Percentiles rank a stretch among this genome's conserved stretches.
These are phyloP conservation scores for Auricularia heimuer DNA, from an alignment of 768 basidiomycete genomes.

Conservation along the genomic window DNA sequence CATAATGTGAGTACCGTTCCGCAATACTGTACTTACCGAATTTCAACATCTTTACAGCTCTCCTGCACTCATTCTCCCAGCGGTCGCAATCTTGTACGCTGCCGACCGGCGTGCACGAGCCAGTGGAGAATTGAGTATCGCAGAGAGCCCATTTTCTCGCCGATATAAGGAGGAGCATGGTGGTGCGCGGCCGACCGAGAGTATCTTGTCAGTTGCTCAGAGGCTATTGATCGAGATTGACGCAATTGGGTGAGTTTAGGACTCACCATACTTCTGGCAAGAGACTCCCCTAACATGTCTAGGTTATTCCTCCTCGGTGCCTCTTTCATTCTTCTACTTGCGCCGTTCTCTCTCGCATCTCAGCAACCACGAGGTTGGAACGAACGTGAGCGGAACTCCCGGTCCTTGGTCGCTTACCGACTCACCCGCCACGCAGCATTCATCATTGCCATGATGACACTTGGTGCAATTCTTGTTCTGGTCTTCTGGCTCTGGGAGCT, in stretches of 20 bases:
- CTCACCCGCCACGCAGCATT: constrained; percentile 13
- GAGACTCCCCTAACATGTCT: background rate
- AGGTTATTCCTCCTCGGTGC: constrained; percentile 22
- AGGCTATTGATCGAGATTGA: constrained; percentile 20
- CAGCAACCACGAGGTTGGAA: constrained; percentile 17
- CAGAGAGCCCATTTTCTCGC: background rate
- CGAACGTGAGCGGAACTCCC: constrained; percentile 18
- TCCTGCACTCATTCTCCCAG: constrained; percentile 16
- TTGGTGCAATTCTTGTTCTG: constrained; percentile 20
- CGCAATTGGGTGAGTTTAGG: constrained; percentile 10
- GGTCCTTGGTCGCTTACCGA: background rate
- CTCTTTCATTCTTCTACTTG: constrained; percentile 20
- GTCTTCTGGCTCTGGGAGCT: constrained; percentile 24
- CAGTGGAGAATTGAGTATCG: background rate
- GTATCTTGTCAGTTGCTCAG: background rate
- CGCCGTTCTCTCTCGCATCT: constrained; percentile 21
- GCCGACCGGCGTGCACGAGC: background rate
- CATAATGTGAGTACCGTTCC: background rate
- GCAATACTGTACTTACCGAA: background rate
- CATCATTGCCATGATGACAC: constrained; percentile 24
- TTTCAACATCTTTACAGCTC: constrained; percentile 5
- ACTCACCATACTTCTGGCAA: background rate
- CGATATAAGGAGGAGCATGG: background rate
- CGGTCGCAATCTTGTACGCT: constrained; percentile 11
- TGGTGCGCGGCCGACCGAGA: background rate